These are phyloP conservation scores for Mortierella sp. DNA, from an alignment of 371 early-diverging fungal genomes.

Conservation along the genomic window DNA sequence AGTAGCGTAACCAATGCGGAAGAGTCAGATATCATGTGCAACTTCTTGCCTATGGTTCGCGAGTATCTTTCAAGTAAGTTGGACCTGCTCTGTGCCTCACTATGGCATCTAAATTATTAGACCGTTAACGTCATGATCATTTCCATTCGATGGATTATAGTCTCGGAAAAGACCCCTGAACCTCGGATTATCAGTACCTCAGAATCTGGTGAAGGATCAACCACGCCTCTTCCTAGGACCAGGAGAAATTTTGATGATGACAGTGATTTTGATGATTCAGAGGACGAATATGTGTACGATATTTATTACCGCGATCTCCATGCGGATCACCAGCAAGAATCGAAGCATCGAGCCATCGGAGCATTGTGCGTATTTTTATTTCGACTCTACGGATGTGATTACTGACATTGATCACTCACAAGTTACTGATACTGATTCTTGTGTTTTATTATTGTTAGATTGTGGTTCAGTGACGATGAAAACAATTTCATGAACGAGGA, in stretches of 20 bases:
- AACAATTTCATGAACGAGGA: slow-evolving; percentile 67
- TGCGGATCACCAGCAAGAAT: slow-evolving; percentile 37
- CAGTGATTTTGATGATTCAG: slow-evolving; percentile 54
- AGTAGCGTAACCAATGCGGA: slow-evolving; percentile 58
- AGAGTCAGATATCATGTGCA: slow-evolving; percentile 74
- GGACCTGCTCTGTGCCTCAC: background rate
- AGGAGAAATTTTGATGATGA: slow-evolving; percentile 26
- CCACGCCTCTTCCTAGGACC: background rate
- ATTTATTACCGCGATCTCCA: slow-evolving; percentile 69
- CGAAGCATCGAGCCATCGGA: slow-evolving; percentile 53
- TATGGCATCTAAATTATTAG: too few species aligned
- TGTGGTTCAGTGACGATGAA: slow-evolving; percentile 64
- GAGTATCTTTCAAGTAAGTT: slow-evolving; percentile 73
- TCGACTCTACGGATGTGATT: background rate
- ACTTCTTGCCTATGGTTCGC: slow-evolving; percentile 81
- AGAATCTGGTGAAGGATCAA: background rate
- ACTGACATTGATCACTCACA: background rate
- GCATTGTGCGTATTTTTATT: slow-evolving; percentile 58
- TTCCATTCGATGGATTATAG: slow-evolving; percentile 9
- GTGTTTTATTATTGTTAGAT: slow-evolving; percentile 26
- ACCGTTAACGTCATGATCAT: background rate
- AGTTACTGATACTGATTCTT: background rate
- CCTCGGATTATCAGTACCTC: slow-evolving; percentile 17
- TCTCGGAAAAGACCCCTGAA: slow-evolving; percentile 25
- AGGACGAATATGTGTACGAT: slow-evolving; percentile 71